phyloP scores from a whole-genome alignment of 306 rosid genomes.

The Cucurbita ficifolia region DNA sequence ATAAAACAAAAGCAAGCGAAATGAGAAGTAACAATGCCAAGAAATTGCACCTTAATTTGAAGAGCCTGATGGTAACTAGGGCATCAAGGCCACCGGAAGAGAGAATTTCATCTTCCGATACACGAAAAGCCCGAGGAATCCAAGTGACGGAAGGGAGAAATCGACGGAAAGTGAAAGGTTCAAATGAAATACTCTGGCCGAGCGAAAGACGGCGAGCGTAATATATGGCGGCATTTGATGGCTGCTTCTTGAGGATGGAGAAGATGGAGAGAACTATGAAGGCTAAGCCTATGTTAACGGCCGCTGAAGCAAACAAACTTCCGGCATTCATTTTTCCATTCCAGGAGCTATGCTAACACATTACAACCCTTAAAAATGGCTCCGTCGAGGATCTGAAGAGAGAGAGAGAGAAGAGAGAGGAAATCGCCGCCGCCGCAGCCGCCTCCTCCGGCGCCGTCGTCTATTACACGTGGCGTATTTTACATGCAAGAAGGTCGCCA shows the following conservation, averaged over 20 bases:
- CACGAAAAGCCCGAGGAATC: slow-evolving; percentile 41
- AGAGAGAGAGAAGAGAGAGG: not conserved
- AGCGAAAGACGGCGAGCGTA: slow-evolving; percentile 51
- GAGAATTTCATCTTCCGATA: slow-evolving; percentile 52
- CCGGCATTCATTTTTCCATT: slow-evolving; percentile 34
- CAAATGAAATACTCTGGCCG: slow-evolving; percentile 11
- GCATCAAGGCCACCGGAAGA: slow-evolving; percentile 60
- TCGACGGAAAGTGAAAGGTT: slow-evolving; percentile 19
- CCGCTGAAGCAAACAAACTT: slow-evolving; percentile 67
- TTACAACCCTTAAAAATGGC: not conserved
- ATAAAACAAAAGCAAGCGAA: not conserved
- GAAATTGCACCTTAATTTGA: slow-evolving; percentile 54
- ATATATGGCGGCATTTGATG: slow-evolving; percentile 49
- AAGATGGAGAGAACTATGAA: slow-evolving; percentile 52
- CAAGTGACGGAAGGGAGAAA: slow-evolving; percentile 56
- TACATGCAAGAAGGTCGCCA: not conserved
- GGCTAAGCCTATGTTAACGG: slow-evolving; percentile 68
- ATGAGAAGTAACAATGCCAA: not conserved
- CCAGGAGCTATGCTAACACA: not conserved
- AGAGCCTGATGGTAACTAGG: slow-evolving; percentile 60
- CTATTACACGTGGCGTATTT: not conserved
- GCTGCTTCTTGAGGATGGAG: slow-evolving; percentile 68
- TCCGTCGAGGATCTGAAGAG: not conserved
- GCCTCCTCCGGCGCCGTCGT: not conserved
- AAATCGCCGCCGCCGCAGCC: too few relatives aligned